Evolutionary conservation across 1,284 basidiomycete species (phyloP).

Genomic region (Pyrrhoderma noxium): DNA sequence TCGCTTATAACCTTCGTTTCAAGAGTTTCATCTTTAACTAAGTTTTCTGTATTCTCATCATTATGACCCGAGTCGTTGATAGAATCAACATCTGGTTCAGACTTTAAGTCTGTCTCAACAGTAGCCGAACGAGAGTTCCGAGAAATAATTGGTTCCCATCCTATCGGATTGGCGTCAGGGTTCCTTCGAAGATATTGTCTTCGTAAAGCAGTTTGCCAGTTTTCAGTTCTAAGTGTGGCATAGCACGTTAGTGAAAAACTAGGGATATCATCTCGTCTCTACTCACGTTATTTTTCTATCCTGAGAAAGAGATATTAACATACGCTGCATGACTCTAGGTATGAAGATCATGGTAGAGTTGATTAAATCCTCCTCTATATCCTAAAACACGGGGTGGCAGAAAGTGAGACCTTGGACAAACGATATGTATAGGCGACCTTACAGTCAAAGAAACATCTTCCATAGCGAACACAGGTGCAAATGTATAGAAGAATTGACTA

Average conservation of each 20-base stretch:
- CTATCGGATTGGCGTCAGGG: constrained; percentile 63
- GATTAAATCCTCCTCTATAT: constrained; percentile 69
- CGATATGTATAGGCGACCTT: constrained; percentile 28
- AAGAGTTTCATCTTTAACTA: not conserved
- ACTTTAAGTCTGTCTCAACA: constrained; percentile 24
- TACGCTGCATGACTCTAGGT: constrained; percentile 63
- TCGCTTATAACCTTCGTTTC: not conserved
- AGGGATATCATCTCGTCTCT: not conserved
- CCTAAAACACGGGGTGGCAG: constrained; percentile 33
- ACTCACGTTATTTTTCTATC: constrained; percentile 72
- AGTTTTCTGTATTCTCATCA: constrained; percentile 2
- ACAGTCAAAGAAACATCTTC: constrained; percentile 57
- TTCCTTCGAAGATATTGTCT: constrained; percentile 65
- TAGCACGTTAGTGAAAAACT: constrained; percentile 1
- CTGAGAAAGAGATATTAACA: constrained; percentile 67
- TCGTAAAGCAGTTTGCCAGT: constrained; percentile 67
- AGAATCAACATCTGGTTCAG: constrained; percentile 13
- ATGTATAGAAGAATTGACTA: constrained; percentile 75
- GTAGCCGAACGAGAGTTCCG: constrained; percentile 25
- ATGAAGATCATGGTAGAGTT: constrained; percentile 52
- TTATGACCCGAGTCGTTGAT: constrained; percentile 7
- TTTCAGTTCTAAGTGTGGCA: constrained; percentile 55
- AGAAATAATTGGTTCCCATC: constrained; percentile 38
- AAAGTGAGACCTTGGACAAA: constrained; percentile 11
- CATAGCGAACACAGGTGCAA: constrained; percentile 57